Conservation (phyloP, 371 early-diverging fungal genomes). For the Rhizomucor pusillus region DNA sequence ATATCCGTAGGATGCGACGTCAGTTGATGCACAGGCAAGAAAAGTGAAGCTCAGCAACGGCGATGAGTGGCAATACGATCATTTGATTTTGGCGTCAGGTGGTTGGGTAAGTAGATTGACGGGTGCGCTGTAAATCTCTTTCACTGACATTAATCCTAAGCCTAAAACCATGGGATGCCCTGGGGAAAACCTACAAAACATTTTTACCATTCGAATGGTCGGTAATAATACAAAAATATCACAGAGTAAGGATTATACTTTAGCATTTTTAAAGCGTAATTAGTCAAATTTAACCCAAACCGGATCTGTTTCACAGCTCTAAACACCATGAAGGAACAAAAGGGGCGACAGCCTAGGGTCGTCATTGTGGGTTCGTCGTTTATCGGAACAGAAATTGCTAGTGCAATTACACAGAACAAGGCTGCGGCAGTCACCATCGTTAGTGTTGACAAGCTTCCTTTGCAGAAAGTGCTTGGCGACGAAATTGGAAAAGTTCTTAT, state of each 20-base stretch:
- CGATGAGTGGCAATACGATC: conserved; percentile 29
- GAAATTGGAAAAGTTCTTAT: conserved; percentile 41
- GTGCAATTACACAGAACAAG: conserved; percentile 26
- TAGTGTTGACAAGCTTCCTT: conserved; percentile 54
- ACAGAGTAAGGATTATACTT: conserved; percentile 14
- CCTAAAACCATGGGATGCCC: conserved; percentile 39
- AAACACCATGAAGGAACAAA: conserved; percentile 5
- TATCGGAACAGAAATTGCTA: conserved; percentile 59
- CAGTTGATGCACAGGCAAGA: conserved; percentile 32
- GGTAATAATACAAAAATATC: conserved; percentile 37
- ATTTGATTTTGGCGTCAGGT: conserved; percentile 23
- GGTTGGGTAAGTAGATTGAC: conserved; percentile 11
- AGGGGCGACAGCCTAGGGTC: conserved; percentile 40
- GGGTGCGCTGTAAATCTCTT: not conserved
- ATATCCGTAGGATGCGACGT: conserved; percentile 23
- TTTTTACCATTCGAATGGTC: conserved; percentile 43
- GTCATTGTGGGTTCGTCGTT: conserved; percentile 56
- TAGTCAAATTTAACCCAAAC: not conserved
- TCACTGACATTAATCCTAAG: conserved; percentile 12
- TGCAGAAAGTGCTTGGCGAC: conserved; percentile 48
- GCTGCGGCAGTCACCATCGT: conserved; percentile 44
- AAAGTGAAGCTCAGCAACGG: conserved; percentile 33
- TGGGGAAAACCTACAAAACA: conserved; percentile 40
- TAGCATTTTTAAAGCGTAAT: not conserved
- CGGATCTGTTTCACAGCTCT: conserved; percentile 6